Base-by-base conservation (phyloP, 1,139 yeast species). In the Sugiyamaella novakii region DNA sequence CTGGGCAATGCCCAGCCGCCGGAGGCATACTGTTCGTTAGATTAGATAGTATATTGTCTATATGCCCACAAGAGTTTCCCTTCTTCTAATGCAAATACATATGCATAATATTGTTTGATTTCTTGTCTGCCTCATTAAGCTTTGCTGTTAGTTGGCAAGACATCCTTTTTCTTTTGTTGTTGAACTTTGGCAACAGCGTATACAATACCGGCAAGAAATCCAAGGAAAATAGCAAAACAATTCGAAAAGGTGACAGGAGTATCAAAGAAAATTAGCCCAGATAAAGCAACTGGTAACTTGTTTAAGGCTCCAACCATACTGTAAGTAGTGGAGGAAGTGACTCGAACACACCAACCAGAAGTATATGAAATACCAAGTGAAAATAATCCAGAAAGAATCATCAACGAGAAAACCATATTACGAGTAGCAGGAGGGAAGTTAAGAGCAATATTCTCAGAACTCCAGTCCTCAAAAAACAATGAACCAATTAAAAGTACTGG, bases 261-360 rank as follows among this genome's bases (percentile, higher is more conserved):
- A 62, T 88, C 95, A 66, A 91, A 92, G 79, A 92, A 92, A 58
- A 92, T 68, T 66, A 94, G 80, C 38, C 98, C 98, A 29, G 96
- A 84, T 54, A 94, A 77, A 19, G 98, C 98, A 65, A 94, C 88
- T 64, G 98, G 98, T 65, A 92, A 81, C 76, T 94, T 94, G 80
- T 92, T 92, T 71, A 92, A 81, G 49, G 98, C 98, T 67, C 98
- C 98, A 56, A 92, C 98, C 98, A 92, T 92, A 47, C 96, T 87
- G 75, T 92, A 92, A 50, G 98, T 92, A 52, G 98, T 92, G 28
- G 98, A 89, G 15, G 97, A 88, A 39, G 98, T 94, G 57, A 91
- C 98, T 75, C 98, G 87, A 56, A 92, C 96, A 80, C 98, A 92
- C 98, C 98, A 92, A 54, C 97, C 98, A 25, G 98, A 88, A 71